These are phyloP conservation scores for Phytophthora gonapodyides DNA, from an alignment of 352 stramenopile species.

Conservation along the genomic window DNA sequence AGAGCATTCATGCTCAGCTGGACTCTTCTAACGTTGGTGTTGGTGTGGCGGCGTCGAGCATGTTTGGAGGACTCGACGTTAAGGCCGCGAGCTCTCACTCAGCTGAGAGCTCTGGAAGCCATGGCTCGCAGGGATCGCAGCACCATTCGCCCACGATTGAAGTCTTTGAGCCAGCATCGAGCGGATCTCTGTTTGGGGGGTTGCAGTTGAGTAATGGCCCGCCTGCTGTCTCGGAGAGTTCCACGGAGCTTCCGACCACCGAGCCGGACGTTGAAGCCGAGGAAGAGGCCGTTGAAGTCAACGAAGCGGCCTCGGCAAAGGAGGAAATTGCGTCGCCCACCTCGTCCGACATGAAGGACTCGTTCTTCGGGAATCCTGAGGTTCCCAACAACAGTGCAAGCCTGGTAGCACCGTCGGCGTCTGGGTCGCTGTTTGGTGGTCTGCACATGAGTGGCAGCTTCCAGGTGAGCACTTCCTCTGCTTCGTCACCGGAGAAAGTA, in stretches of 20 bases:
- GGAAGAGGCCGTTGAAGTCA: conserved; percentile 8
- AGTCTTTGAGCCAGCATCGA: conserved; percentile 7
- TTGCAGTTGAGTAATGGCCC: conserved; percentile 41
- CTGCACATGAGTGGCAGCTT: conserved; percentile 51
- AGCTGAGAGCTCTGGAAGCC: conserved; percentile 11
- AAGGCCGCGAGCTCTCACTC: conserved; percentile 7
- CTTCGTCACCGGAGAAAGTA: conserved; percentile 18
- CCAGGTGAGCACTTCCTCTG: conserved; percentile 27
- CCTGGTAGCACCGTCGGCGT: conserved; percentile 28
- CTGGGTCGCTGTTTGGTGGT: conserved; percentile 46
- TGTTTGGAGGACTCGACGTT: conserved; percentile 41
- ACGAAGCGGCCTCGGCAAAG: conserved; percentile 19
- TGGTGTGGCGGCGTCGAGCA: conserved; percentile 18
- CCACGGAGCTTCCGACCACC: conserved; percentile 10
- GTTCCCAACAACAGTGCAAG: conserved; percentile 14
- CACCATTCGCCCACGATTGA: conserved; percentile 15
- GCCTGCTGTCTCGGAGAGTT: conserved; percentile 14
- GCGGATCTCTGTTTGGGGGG: conserved; percentile 42
- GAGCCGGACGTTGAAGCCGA: conserved; percentile 17
- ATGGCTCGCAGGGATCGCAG: conserved; percentile 11
- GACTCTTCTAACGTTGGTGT: background rate
- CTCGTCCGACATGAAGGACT: conserved; percentile 51
- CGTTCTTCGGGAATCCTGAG: conserved; percentile 49
- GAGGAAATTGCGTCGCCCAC: conserved; percentile 40
- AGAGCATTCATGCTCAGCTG: conserved; percentile 40